Evolutionary conservation across 495 filamentous ascomycete genomes (phyloP).

Genomic region (Articulospora tetracladia): DNA sequence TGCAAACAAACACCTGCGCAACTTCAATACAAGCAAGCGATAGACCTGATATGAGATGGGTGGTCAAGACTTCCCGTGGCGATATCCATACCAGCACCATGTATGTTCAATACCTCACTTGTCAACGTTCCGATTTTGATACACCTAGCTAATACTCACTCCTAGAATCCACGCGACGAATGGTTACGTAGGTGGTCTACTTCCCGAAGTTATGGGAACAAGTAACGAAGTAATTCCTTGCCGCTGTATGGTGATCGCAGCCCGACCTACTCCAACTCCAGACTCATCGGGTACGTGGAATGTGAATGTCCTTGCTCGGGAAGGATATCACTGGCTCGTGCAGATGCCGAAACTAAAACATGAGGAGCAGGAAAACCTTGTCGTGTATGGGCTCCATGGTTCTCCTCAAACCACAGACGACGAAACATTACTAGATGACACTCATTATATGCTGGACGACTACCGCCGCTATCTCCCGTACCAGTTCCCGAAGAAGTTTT

Average conservation of each 20-base stretch:
- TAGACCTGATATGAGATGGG: background rate
- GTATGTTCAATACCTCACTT: background rate
- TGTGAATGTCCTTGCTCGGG: background rate
- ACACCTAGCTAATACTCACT: background rate
- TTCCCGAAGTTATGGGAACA: background rate
- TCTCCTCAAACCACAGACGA: background rate
- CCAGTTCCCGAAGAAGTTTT: background rate
- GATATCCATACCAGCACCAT: background rate
- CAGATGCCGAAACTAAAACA: background rate
- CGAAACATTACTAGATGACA: background rate
- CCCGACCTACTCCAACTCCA: background rate
- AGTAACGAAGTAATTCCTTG: background rate
- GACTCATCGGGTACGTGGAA: background rate
- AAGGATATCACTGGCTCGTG: background rate
- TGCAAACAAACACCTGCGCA: background rate
- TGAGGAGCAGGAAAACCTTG: background rate
- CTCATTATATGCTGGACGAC: background rate
- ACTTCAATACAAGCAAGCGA: background rate
- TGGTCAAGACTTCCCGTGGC: background rate
- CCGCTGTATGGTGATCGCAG: background rate
- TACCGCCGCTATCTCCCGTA: background rate
- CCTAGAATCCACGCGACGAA: background rate
- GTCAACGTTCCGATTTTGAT: background rate
- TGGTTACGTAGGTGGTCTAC: background rate
- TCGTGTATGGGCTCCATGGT: background rate